Base-by-base conservation (phyloP, 2,329 filamentous ascomycete species). In the Arthroderma sp. region DNA sequence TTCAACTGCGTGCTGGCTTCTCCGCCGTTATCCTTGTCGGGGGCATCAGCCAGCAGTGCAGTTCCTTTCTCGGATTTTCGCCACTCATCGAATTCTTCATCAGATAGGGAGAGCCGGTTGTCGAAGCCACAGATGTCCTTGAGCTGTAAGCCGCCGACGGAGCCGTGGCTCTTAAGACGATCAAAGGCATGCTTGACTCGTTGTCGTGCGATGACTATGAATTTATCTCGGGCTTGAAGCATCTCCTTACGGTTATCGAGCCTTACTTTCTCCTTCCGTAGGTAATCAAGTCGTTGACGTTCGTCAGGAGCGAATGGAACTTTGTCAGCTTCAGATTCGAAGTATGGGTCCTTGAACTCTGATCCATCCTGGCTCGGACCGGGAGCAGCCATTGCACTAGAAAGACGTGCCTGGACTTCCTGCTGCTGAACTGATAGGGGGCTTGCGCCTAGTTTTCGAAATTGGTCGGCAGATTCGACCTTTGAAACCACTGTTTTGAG, bases 61-160 rank as follows among this genome's bases (percentile, higher is more conserved):
- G 67, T 68, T 15, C 72, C 76, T 15, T 63, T 63, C 6, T 68
- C 66, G 0, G 68, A 71, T 9, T 70, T 59, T 21, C 74, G 69
- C 76, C 76, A 78, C 31, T 72, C 70, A 37, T 74, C 68, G 58
- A 77, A 77, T 60, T 77, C 74, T 52, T 74, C 73, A 56, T 77
- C 76, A 2, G 71, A 72, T 75, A 75, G 77, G 0, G 74, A 68
- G 25, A 77, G 66, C 19, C 76, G 68, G 11, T 68, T 64, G 60
- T 78, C 76, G 60, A 74, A 77, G 1, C 75, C 76, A 60, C 76
- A 78, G 44, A 77, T 71, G 61, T 76, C 74, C 60, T 77, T 77
- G 70, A 72, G 71, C 55, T 74, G 70, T 17, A 55, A 19, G 5
- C 38, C 38, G 23, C 33, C 39, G 11, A 43, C 9, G 11, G 39